phyloP scores from a whole-genome alignment of 140 eudicot species.

The Stevia rebaudiana region DNA sequence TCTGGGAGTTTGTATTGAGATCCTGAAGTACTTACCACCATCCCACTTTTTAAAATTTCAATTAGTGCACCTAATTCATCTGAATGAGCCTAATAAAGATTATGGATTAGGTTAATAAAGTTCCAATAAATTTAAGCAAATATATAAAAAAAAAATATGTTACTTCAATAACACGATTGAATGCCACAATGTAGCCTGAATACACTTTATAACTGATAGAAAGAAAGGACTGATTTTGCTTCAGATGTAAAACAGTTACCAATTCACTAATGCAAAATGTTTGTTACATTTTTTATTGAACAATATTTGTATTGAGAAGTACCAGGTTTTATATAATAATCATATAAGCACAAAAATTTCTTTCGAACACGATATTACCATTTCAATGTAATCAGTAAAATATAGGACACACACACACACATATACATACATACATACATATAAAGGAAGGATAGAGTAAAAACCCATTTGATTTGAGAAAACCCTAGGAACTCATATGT shows the following conservation, averaged over 20 bases:
- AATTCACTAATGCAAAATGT: background rate
- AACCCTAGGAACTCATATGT: too few species aligned
- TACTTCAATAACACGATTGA: background rate
- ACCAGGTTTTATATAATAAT: background rate
- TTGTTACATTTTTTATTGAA: background rate
- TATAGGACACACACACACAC: background rate
- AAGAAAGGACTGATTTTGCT: background rate
- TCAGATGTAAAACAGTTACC: slow-evolving; percentile 3
- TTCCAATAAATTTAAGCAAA: slow-evolving; percentile 5
- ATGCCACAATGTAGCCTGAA: background rate
- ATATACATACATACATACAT: background rate
- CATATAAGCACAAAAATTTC: background rate
- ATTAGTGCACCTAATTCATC: slow-evolving; percentile 81
- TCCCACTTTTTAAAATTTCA: slow-evolving; percentile 84
- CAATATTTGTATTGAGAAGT: slow-evolving; percentile 1
- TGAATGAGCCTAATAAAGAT: slow-evolving; percentile 64
- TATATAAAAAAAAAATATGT: slow-evolving; percentile 6
- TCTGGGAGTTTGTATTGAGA: slow-evolving; percentile 70
- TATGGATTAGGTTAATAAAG: slow-evolving; percentile 12
- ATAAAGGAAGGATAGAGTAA: too few species aligned
- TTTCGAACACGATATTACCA: background rate
- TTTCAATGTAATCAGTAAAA: background rate
- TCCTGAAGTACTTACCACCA: slow-evolving; percentile 76
- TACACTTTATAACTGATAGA: background rate
- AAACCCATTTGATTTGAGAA: too few species aligned